These are phyloP conservation scores for Diddensiella transvaalensis DNA, from an alignment of 805 yeast species.

Conservation along the genomic window DNA sequence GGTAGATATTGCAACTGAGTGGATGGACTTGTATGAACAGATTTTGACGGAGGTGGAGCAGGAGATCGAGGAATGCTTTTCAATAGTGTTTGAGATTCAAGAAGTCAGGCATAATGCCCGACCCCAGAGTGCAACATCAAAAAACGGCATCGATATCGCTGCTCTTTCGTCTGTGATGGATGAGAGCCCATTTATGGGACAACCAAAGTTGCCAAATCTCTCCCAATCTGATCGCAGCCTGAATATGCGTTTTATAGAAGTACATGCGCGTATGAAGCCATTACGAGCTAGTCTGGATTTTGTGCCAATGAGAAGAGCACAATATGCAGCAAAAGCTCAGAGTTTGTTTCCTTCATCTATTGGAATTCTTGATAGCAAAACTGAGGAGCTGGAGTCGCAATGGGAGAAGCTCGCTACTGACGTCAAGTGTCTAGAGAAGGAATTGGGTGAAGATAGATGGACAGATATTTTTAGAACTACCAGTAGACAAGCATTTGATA, in stretches of 20 bases:
- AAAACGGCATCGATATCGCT: slow-evolving; percentile 2
- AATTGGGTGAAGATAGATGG: slow-evolving; percentile 25
- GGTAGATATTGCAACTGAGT: slow-evolving; percentile 27
- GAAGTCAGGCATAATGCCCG: slow-evolving; percentile 15
- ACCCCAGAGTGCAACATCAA: background rate
- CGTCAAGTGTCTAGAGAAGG: slow-evolving; percentile 17
- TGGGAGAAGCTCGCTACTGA: slow-evolving; percentile 18
- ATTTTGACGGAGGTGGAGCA: slow-evolving; percentile 24
- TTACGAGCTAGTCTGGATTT: slow-evolving; percentile 23
- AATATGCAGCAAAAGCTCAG: slow-evolving; percentile 19
- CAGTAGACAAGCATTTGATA: slow-evolving; percentile 16
- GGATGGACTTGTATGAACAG: slow-evolving; percentile 27
- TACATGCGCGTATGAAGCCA: slow-evolving; percentile 21
- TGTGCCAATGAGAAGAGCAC: slow-evolving; percentile 24
- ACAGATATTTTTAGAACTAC: slow-evolving; percentile 18
- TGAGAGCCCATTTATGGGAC: slow-evolving; percentile 19
- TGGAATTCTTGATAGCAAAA: slow-evolving; percentile 14
- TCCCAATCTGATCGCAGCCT: slow-evolving; percentile 17
- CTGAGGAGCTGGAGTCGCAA: slow-evolving; percentile 17
- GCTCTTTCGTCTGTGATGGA: slow-evolving; percentile 13
- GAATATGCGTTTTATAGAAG: slow-evolving; percentile 19
- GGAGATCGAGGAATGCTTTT: slow-evolving; percentile 22
- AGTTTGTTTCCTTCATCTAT: slow-evolving; percentile 23
- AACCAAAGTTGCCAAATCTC: slow-evolving; percentile 19
- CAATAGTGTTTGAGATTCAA: slow-evolving; percentile 22